Percentiles rank a stretch among this genome's conserved stretches.
phyloP scores from a whole-genome alignment of 352 stramenopile species.

The Phytopythium delawarense region DNA sequence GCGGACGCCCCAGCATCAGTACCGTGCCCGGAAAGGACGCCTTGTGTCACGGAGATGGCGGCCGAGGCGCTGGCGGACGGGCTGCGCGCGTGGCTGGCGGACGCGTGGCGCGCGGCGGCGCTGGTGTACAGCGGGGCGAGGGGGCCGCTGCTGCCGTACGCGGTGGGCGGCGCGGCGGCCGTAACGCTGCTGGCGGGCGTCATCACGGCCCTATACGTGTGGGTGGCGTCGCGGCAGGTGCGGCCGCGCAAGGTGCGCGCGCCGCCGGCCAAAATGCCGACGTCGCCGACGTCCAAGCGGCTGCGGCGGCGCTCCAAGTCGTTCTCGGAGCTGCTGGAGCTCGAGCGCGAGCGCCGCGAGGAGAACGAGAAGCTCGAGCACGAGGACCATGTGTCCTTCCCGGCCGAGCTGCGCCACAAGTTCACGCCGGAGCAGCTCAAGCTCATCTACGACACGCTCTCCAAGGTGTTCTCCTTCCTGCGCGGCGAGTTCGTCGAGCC shows the following conservation, averaged over 20 bases:
- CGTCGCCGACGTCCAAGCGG: conserved; percentile 71
- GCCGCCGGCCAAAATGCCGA: conserved; percentile 30
- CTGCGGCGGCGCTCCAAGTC: conserved; percentile 56
- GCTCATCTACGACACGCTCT: conserved; percentile 73
- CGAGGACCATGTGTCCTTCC: conserved; percentile 66
- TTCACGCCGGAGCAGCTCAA: conserved; percentile 73
- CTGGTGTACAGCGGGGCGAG: neutral
- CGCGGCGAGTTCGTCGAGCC: conserved; percentile 59
- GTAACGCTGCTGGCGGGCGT: conserved; percentile 40
- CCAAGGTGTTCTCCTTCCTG: conserved; percentile 80
- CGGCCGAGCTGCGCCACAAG: conserved; percentile 47
- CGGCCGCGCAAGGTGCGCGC: conserved; percentile 44
- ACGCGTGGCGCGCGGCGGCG: neutral
- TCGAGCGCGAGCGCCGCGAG: conserved; percentile 55
- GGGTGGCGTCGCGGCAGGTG: conserved; percentile 78
- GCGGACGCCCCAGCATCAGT: neutral
- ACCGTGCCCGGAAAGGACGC: neutral
- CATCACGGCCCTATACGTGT: conserved; percentile 63
- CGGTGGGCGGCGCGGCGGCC: conserved; percentile 38
- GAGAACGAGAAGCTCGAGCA: conserved; percentile 58
- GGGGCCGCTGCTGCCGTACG: conserved; percentile 27
- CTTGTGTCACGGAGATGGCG: conserved; percentile 6
- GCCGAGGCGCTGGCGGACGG: conserved; percentile 1
- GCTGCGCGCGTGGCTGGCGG: conserved; percentile 4
- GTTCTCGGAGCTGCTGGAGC: conserved; percentile 60